Evolutionary conservation across 176 grass and related monocot genomes (phyloP).

Genomic region (Hordeum marinum): DNA sequence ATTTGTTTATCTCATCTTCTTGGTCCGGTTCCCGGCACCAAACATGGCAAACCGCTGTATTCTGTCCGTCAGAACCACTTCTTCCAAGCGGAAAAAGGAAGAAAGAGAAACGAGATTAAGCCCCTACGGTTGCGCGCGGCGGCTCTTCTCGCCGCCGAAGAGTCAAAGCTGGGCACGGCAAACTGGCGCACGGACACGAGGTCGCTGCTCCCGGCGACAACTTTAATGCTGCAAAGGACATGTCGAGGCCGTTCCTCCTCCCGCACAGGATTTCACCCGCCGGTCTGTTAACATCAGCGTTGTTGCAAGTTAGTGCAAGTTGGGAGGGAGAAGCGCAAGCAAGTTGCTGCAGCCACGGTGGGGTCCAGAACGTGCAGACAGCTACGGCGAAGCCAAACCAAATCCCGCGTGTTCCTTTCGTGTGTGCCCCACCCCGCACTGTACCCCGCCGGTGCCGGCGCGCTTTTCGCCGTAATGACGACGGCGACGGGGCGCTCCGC

Average conservation of each 20-base stretch:
- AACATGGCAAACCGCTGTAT: constrained; percentile 5
- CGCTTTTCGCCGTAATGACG: constrained; percentile 21
- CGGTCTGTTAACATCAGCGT: not conserved
- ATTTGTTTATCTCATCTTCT: constrained; percentile 37
- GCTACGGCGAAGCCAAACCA: not conserved
- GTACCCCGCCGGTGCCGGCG: not conserved
- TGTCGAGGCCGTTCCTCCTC: not conserved
- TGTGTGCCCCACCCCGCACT: not conserved
- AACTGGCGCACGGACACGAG: not conserved
- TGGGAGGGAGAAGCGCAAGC: not conserved
- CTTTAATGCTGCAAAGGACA: not conserved
- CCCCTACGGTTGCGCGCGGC: not conserved
- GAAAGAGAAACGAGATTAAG: not conserved
- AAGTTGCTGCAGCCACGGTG: not conserved
- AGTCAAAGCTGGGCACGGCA: not conserved
- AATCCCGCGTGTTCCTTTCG: not conserved
- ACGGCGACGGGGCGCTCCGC: not conserved
- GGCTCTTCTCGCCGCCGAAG: constrained; percentile 23
- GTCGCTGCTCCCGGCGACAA: not conserved
- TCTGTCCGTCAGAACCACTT: not conserved
- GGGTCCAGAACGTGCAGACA: constrained; percentile 30
- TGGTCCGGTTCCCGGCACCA: constrained; percentile 1
- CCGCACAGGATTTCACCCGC: no score
- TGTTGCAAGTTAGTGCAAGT: not conserved
- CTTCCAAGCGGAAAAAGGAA: not conserved